A percentile compares a stretch with the other conserved stretches of the same genome.
Evolutionary conservation across 345 rosid species (phyloP).

Genomic region (Bruguiera gymnorhiza): DNA sequence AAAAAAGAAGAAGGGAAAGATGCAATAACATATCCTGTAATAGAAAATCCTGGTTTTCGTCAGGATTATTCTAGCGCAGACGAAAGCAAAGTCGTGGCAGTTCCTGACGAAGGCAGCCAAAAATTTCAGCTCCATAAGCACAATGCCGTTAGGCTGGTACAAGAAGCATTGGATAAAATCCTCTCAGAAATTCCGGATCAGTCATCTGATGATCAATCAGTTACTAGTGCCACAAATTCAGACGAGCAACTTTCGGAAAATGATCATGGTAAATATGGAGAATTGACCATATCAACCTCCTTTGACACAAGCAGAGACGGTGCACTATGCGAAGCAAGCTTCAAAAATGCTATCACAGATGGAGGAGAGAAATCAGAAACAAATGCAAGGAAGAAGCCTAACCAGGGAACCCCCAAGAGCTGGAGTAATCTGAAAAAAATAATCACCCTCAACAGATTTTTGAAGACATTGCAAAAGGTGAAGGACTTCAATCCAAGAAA

Average conservation of each 20-base stretch:
- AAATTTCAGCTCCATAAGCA: slow-evolving; percentile 40
- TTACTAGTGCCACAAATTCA: slow-evolving; percentile 26
- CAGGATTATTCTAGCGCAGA: slow-evolving; percentile 17
- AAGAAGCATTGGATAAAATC: slow-evolving; percentile 77
- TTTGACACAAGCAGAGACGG: slow-evolving; percentile 18
- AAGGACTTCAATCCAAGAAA: slow-evolving; percentile 50
- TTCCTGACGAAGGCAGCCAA: slow-evolving; percentile 28
- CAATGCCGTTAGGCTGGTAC: slow-evolving; percentile 63
- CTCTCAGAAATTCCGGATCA: slow-evolving; percentile 67
- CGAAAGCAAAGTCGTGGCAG: slow-evolving; percentile 20
- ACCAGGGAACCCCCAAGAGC: slow-evolving; percentile 45
- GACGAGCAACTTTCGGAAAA: slow-evolving; percentile 38
- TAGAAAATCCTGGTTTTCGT: slow-evolving; percentile 16
- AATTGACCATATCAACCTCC: slow-evolving; percentile 26
- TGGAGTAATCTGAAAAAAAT: slow-evolving; percentile 87
- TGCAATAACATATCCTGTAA: slow-evolving; percentile 4
- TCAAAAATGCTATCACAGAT: slow-evolving; percentile 3
- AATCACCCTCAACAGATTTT: slow-evolving; percentile 66
- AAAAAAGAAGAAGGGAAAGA: slow-evolving; percentile 28
- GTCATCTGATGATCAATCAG: slow-evolving; percentile 53
- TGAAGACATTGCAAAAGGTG: slow-evolving; percentile 69
- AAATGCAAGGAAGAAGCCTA: slow-evolving; percentile 29
- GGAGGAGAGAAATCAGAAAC: slow-evolving; percentile 31
- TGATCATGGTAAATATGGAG: slow-evolving; percentile 28
- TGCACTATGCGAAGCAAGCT: neutral